Evolutionary conservation across 768 basidiomycete genomes (phyloP).

Genomic region (Paxillus involutus): DNA sequence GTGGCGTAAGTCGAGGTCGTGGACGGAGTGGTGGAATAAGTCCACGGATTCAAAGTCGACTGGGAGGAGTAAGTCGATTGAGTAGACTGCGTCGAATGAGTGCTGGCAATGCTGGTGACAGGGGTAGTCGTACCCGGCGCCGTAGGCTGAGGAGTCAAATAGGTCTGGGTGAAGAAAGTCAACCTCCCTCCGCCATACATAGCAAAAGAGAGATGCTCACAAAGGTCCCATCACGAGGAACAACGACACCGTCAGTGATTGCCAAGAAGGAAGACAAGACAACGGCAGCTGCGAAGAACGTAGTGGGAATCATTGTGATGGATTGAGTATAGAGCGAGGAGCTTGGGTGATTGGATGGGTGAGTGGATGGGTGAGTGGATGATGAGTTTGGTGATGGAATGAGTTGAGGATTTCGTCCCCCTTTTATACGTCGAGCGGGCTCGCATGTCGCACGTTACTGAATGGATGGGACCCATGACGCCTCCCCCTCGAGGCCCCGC

Average conservation of each 20-base stretch:
- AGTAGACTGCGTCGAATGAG: background rate
- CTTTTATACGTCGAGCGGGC: background rate
- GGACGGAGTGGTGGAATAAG: background rate
- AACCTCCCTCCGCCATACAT: background rate
- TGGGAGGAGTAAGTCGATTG: background rate
- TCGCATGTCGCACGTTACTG: background rate
- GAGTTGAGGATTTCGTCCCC: background rate
- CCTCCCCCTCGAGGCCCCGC: too few relatives aligned
- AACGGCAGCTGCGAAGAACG: slow-evolving; percentile 1
- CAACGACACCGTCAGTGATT: slow-evolving; percentile 12
- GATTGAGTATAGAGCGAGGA: background rate
- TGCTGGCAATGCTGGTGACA: background rate
- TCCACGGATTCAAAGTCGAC: background rate
- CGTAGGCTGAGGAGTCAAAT: slow-evolving; percentile 9
- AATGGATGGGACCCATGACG: background rate
- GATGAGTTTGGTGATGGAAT: background rate
- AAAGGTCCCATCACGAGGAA: slow-evolving; percentile 14
- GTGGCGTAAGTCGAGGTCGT: background rate
- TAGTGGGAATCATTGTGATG: slow-evolving; percentile 12
- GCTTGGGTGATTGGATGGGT: background rate
- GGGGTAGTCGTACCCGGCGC: background rate
- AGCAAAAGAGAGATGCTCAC: slow-evolving; percentile 8
- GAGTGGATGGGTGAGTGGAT: background rate
- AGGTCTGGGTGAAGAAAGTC: background rate
- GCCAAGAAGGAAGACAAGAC: slow-evolving; percentile 11